phyloP scores from a whole-genome alignment of 2,329 filamentous ascomycete species.

The Tolypocladium paradoxum region DNA sequence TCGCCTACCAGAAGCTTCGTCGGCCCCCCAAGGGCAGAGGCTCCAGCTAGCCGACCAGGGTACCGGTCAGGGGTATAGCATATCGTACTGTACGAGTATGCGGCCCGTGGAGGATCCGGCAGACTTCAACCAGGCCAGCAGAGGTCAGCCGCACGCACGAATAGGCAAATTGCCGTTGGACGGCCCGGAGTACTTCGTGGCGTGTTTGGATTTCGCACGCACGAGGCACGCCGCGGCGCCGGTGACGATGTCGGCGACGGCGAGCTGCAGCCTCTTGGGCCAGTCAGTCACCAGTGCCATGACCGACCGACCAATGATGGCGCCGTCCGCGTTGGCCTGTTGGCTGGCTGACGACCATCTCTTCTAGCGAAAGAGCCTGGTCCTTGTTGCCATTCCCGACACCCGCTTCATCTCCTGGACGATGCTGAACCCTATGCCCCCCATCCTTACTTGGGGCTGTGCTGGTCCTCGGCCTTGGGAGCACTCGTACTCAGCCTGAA shows the following conservation, averaged over 20 bases:
- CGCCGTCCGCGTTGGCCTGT: background rate
- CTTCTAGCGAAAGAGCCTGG: background rate
- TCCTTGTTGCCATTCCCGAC: background rate
- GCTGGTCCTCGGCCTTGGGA: background rate
- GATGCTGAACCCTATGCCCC: background rate
- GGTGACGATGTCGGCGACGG: background rate
- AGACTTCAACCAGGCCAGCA: background rate
- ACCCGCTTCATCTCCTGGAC: background rate
- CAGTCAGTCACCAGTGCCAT: too few species aligned
- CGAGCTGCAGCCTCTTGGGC: background rate
- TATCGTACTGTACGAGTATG: too few species aligned
- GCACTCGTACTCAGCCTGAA: background rate
- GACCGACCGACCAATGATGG: background rate
- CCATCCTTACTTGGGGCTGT: background rate
- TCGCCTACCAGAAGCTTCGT: background rate
- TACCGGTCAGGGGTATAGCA: background rate
- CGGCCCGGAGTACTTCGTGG: too few species aligned
- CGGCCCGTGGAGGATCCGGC: background rate
- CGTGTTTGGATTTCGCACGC: background rate
- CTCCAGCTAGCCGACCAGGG: background rate
- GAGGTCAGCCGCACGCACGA: background rate
- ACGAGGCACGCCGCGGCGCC: background rate
- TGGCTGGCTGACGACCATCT: background rate
- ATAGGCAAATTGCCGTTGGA: background rate
- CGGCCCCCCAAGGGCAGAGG: background rate